Conservation (phyloP, 2,329 filamentous ascomycete genomes). For the Madurella fahalii region DNA sequence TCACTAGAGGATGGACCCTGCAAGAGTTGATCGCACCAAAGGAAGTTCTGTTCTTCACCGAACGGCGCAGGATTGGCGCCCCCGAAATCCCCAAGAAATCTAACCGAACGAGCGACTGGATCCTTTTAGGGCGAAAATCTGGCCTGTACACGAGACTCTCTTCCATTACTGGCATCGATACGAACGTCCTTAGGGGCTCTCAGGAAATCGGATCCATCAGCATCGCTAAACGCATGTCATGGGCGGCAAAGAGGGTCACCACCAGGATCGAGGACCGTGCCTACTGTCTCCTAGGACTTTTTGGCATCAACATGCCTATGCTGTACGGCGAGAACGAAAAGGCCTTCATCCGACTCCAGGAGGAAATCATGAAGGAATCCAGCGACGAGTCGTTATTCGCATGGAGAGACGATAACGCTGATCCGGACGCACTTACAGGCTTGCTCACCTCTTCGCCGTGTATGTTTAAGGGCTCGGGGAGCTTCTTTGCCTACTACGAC, state of each 20-base stretch:
- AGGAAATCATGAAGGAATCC: constrained; percentile 10
- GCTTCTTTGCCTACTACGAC: not conserved
- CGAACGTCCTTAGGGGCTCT: not conserved
- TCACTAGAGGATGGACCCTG: not conserved
- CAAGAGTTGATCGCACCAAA: not conserved
- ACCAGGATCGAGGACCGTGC: not conserved
- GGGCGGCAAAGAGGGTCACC: not conserved
- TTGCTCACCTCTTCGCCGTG: not conserved
- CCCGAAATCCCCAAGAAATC: not conserved
- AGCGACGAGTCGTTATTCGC: constrained; percentile 7
- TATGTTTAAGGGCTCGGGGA: not conserved
- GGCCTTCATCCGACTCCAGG: constrained; percentile 11
- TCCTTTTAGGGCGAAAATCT: not conserved
- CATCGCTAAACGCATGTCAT: constrained; percentile 3
- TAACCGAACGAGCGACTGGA: not conserved
- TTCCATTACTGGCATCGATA: not conserved
- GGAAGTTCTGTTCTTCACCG: not conserved
- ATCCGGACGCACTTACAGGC: not conserved
- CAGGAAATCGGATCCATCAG: not conserved
- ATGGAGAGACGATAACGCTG: not conserved
- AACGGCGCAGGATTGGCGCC: not conserved
- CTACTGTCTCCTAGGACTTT: constrained; percentile 6
- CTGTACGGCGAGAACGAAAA: constrained; percentile 6
- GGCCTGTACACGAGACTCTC: not conserved
- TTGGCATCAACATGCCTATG: constrained; percentile 8